Percentiles rank a stretch among this genome's conserved stretches.
Conservation (phyloP, 2,329 filamentous ascomycete genomes). For the Huntiella savannae region DNA sequence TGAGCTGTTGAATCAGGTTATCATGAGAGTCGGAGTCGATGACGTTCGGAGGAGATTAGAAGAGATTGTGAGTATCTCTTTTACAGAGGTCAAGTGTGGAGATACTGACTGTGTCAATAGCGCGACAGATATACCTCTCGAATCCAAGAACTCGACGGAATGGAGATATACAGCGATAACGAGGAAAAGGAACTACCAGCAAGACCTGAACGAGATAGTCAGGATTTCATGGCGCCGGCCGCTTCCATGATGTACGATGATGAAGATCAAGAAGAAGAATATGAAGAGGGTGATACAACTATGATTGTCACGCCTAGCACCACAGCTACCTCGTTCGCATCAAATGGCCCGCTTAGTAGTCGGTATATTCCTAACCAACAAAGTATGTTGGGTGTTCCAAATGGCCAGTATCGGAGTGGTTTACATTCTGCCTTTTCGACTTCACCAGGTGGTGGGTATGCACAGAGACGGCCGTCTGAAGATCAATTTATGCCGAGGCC, state of each 20-base stretch:
- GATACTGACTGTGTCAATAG: conserved; percentile 24
- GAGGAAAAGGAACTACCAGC: conserved; percentile 62
- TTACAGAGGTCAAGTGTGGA: background rate
- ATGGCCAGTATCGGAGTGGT: conserved; percentile 4
- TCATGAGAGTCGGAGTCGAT: conserved; percentile 63
- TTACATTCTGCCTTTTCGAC: conserved; percentile 11
- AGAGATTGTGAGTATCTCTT: conserved; percentile 53
- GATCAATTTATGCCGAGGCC: conserved; percentile 49
- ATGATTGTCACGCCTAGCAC: conserved; percentile 5
- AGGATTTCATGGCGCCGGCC: conserved; percentile 14
- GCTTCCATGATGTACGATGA: conserved; percentile 22
- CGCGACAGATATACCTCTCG: conserved; percentile 77
- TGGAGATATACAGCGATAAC: conserved; percentile 32
- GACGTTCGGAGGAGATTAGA: conserved; percentile 84
- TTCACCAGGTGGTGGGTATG: conserved; percentile 17
- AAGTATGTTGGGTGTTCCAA: conserved; percentile 7
- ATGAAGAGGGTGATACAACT: background rate
- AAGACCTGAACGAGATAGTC: conserved; percentile 35
- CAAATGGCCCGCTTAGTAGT: background rate
- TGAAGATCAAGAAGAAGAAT: conserved; percentile 24
- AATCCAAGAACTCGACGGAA: conserved; percentile 66
- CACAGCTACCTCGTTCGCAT: conserved; percentile 3
- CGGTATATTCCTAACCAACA: background rate
- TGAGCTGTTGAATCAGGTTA: conserved; percentile 67
- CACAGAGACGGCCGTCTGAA: conserved; percentile 26